These are phyloP conservation scores for Rosa chinensis DNA, from an alignment of 306 rosid species.

Conservation along the genomic window DNA sequence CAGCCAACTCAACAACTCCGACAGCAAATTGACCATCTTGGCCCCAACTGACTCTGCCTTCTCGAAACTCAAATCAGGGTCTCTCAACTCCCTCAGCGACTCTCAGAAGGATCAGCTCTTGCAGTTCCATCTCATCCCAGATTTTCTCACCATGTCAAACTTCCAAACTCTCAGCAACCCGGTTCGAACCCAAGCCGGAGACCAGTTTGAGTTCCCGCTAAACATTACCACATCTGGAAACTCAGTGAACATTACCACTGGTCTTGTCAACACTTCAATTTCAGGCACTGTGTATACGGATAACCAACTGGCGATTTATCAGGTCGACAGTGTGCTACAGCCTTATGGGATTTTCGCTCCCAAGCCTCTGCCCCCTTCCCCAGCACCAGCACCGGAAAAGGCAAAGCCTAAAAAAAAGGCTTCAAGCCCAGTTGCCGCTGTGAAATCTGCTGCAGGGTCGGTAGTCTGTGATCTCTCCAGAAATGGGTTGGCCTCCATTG, in stretches of 20 bases:
- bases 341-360: slow-evolving; percentile 65
- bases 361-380: slow-evolving; percentile 32
- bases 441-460: slow-evolving; percentile 36
- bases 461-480: slow-evolving; percentile 4
- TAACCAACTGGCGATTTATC: slow-evolving; percentile 50
- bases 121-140: slow-evolving; percentile 59
- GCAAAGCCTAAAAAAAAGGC: slow-evolving; percentile 22
- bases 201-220: slow-evolving; percentile 46
- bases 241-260: slow-evolving; percentile 61
- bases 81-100: slow-evolving; percentile 52
- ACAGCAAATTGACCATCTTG: slow-evolving; percentile 54
- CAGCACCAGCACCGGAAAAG: slow-evolving; percentile 38
- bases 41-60: slow-evolving; percentile 65
- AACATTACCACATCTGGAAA: slow-evolving; percentile 49
- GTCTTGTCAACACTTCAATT: slow-evolving; percentile 60
- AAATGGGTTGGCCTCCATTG: slow-evolving; percentile 27
- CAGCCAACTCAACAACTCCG: slow-evolving; percentile 51
- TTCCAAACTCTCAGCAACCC: slow-evolving; percentile 77
- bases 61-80: slow-evolving; percentile 61
- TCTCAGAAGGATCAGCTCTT: slow-evolving; percentile 58
- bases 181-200: slow-evolving; percentile 66
- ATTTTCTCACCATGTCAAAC: slow-evolving; percentile 41
- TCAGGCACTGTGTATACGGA: slow-evolving; percentile 58
- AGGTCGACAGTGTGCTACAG: slow-evolving; percentile 56
- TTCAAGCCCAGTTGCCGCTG: slow-evolving; percentile 19